Evolutionary conservation across 208 protist genomes (phyloP), one percentile per base, ranked within the genome.

Genomic region (Leptomonas pyrrhocoris): DNA sequence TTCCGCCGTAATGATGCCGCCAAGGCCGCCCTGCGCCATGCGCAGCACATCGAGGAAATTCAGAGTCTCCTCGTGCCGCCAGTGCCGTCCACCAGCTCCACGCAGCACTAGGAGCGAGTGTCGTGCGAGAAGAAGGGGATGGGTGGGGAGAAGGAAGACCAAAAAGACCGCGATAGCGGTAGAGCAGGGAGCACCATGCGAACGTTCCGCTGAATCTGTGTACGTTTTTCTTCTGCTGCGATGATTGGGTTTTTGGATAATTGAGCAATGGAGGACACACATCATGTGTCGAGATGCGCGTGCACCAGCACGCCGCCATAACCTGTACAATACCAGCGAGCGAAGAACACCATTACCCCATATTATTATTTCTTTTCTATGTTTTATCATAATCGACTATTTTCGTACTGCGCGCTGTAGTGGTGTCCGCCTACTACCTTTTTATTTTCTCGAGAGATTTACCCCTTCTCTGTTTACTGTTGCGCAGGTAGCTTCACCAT

Each of bases 1-100:
- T 83, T 86, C 43, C 65, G 86, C 40, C 82, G 84, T 62, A 85
- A 84, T 68, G 82, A 86, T 28, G 84, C 85, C 21, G 76, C 81
- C 23, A 89, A 75, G 69, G 51, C 66, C 25, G 70, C 79, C 6
- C 38, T 84, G 46, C 36, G 43, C 7, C 78, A 86, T 48, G 79
- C 76, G 16, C 65, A 82, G 56, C 85, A 81, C 43, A 57, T 80
- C 12, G 80, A 82, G 58, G 64, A 86, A 53, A 69, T 86, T 43
- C 75, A 87, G 65, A 68, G 42, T 19, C 67, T 84, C 42, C 69
- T 84, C 36, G 68, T 72, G 2, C 61, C 61, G 6, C 61, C 74
- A 9, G n/a, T 56, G 31, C 34, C 58, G 30, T 67, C 74, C 13
- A 57, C 50, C 34, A 51, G 36, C 30, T 62, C 64, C 21, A 68